Conservation (phyloP, 2,329 filamentous ascomycete genomes). For the Aspergillus sp. region DNA sequence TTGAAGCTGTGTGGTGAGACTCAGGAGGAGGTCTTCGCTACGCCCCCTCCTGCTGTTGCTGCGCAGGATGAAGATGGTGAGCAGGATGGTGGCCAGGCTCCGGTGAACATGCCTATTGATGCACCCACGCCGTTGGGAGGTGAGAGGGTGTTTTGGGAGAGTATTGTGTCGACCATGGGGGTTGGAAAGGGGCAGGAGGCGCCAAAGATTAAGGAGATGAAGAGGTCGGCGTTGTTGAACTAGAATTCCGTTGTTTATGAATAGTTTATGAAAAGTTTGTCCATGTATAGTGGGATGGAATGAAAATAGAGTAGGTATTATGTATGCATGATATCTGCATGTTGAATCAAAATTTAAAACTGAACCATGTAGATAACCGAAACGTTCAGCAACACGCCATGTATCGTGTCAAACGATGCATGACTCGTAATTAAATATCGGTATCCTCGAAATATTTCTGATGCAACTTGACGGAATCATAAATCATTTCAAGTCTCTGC, state of each 20-base stretch:
- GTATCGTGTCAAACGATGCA: slow-evolving; percentile 9
- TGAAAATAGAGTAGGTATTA: neutral
- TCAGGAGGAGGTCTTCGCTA: slow-evolving; percentile 68
- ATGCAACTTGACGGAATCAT: slow-evolving; percentile 6
- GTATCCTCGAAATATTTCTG: neutral
- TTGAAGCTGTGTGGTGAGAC: slow-evolving; percentile 66
- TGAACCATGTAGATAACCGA: slow-evolving; percentile 4
- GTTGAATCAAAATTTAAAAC: neutral
- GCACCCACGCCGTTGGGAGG: slow-evolving; percentile 18
- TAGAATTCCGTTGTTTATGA: slow-evolving; percentile 14
- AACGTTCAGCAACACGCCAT: slow-evolving; percentile 3
- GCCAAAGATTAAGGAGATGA: slow-evolving; percentile 54
- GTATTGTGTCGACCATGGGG: slow-evolving; percentile 37
- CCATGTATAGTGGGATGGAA: neutral
- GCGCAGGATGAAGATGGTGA: slow-evolving; percentile 22
- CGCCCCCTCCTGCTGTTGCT: slow-evolving; percentile 1
- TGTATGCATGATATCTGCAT: neutral
- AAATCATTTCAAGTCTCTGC: neutral
- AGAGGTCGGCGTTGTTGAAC: slow-evolving; percentile 38
- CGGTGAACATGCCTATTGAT: neutral
- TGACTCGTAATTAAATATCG: neutral
- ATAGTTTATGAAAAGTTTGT: slow-evolving; percentile 1
- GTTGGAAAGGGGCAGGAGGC: slow-evolving; percentile 42
- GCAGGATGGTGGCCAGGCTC: slow-evolving; percentile 19
- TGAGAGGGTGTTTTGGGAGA: slow-evolving; percentile 43